Percentiles rank a stretch among this genome's conserved stretches.
phyloP scores from a whole-genome alignment of 192 early-diverging fungal species.

The Entrophospora sp. region DNA sequence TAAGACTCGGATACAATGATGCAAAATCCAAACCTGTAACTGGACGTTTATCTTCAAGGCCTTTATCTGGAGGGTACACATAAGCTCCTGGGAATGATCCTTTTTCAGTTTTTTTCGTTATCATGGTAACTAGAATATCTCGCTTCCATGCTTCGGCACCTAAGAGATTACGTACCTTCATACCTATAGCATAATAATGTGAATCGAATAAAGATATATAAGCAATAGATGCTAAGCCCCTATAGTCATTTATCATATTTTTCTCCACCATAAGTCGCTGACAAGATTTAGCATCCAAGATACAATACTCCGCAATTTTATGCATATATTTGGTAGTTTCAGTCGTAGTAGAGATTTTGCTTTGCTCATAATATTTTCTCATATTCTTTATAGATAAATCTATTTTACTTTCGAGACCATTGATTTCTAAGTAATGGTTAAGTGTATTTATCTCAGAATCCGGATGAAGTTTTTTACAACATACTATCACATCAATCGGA shows the following conservation, averaged over 20 bases:
- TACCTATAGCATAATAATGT: not conserved
- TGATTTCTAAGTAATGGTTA: not conserved
- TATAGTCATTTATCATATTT: not conserved
- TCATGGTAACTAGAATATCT: not conserved
- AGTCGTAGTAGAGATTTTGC: not conserved
- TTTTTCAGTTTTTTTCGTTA: not conserved
- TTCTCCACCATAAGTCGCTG: not conserved
- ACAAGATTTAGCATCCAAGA: not conserved
- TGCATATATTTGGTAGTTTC: not conserved
- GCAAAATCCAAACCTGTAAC: constrained; percentile 6
- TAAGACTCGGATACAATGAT: constrained; percentile 11
- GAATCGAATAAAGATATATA: not conserved
- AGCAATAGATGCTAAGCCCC: not conserved
- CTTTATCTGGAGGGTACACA: not conserved
- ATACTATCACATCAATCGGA: not conserved
- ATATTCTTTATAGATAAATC: not conserved
- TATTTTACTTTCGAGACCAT: not conserved
- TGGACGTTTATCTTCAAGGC: not conserved
- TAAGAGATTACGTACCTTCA: constrained; percentile 16
- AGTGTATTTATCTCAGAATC: not conserved
- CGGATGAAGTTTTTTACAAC: not conserved
- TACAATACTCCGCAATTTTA: not conserved
- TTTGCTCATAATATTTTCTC: not conserved
- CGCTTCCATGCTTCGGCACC: not conserved
- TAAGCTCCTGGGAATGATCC: not conserved